Evolutionary conservation across 345 rosid species (phyloP).

Genomic region (Eucalyptus pauciflora): DNA sequence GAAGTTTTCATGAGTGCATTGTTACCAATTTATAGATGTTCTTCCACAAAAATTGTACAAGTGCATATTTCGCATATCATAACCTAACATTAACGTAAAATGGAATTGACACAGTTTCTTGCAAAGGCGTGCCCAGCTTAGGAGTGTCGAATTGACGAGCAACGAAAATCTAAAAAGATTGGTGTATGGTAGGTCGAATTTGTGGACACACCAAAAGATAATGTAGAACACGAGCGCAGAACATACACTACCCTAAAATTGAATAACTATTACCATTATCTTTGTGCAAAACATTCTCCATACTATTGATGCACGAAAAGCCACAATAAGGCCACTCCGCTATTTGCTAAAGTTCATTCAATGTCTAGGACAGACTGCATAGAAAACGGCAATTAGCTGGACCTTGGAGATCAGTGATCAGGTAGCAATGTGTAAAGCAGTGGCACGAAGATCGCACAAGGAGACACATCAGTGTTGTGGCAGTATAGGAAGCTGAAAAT

Average conservation of each 20-base stretch:
- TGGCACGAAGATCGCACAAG: slow-evolving; percentile 33
- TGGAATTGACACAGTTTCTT: slow-evolving; percentile 52
- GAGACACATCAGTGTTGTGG: slow-evolving; percentile 48
- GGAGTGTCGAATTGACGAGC: slow-evolving; percentile 56
- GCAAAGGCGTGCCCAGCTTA: slow-evolving; percentile 67
- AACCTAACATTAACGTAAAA: too few species aligned
- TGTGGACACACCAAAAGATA: slow-evolving; percentile 54
- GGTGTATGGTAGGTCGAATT: slow-evolving; percentile 68
- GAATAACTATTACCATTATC: neutral
- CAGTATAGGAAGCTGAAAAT: slow-evolving; percentile 73
- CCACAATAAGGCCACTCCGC: neutral
- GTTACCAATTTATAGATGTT: neutral
- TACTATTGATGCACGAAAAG: neutral
- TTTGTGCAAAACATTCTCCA: neutral
- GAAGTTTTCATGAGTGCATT: too few species aligned
- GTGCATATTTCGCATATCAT: neutral
- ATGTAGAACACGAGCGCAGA: slow-evolving; percentile 57
- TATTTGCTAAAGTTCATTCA: neutral
- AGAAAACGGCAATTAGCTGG: slow-evolving; percentile 46
- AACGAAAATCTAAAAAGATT: slow-evolving; percentile 73
- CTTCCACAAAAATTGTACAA: neutral
- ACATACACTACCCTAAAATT: slow-evolving; percentile 53
- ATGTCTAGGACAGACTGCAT: slow-evolving; percentile 20
- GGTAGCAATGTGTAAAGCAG: slow-evolving; percentile 21
- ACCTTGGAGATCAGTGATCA: slow-evolving; percentile 51